Evolutionary conservation across 169 alveolate genomes (phyloP), one percentile per base, ranked within the genome.

Genomic region (Plasmodium berghei): DNA sequence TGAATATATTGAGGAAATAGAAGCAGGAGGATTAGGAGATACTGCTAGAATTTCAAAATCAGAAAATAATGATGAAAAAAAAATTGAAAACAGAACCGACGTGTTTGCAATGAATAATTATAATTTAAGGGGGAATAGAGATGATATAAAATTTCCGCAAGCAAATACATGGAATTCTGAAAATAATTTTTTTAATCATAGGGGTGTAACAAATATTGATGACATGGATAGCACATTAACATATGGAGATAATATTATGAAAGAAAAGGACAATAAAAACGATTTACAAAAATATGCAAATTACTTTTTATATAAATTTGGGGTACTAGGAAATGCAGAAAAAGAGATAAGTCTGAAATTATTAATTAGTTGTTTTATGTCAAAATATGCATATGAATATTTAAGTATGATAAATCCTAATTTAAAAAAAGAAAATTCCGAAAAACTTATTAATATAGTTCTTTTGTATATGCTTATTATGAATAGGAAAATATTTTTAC

Each of bases 341-440:
- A 86, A 86, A 46, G 91, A 86, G 40, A 86, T 86, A 20, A 86
- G 72, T 59, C 58, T 86, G 52, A 86, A 86, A 72, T 58, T 86
- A 49, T 63, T 86, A 45, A 86, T 86, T 52, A 86, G 87, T 16
- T 86, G 91, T 24, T 86, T 86, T 73, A 86, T 86, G 91, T 86
- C 91, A 4, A 86, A 71, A 55, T 86, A 48, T 63, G 91, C 91
- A 22, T 72, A 86, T 59, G 87, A 86, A 70, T 86, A 86, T 86
- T 86, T 86, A 59, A 72, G 45, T 24, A 24, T 86, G 72, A 86
- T 86, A 49, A 86, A 86, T 48, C 91, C 91, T 1, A 86, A 56
- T 48, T 64, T 86, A 46, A 86, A 71, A 52, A 86, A 49, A 34
- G 55, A 61, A 24, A 56, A 63, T 26, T 62, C 91, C 24, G 85